Evolutionary conservation across 805 yeast species (phyloP), one percentile per base, ranked within the genome.

Genomic region (Sugiyamaella valdiviana): DNA sequence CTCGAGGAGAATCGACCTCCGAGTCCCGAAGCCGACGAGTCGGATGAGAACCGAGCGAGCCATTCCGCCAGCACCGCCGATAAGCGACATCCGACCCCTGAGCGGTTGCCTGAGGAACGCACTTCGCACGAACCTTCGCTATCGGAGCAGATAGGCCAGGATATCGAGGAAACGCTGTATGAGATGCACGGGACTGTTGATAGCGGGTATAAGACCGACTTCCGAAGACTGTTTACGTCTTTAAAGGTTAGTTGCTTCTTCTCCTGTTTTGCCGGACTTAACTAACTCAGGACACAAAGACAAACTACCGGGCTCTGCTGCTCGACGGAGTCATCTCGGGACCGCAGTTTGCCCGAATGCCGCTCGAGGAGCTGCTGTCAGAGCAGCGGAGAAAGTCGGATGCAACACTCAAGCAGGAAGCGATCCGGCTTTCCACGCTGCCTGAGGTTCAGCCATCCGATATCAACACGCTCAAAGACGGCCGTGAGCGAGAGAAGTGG

Each of bases 401-500:
- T 36, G 55, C 53, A 21, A 45, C 45, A 19, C 44, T 68, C 15
- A 57, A 52, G 42, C 55, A 59, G 37, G 59, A 62, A 21, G 59
- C 52, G 1, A 52, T 63, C 19, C 53, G 62, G 29, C 52, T 53
- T 35, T 49, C 63, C 15, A 62, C 68, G 2, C 52, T 60, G 5
- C 45, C 60, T 17, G 56, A 57, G 32, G 51, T 62, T 21, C 50
- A 62, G 4, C 69, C 69, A 2, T 61, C 56, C 22, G 64, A 62
- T 44, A 66, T 67, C 37, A 54, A 53, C 20, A 60, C 64, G 23
- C 35, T 65, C n/a, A 67, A 68, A 38, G 73, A 69, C 46, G 73
- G 73, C 36, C 52, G 73, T 2, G 71, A 67, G 26, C 48, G 72
- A 7, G 72, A 65, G 41, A 69, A 70, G 41, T 69, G 74, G 74